Evolutionary conservation across 164 flowering plant genomes (phyloP), one percentile per base, ranked within the genome.

Genomic region (Umbellularia californica): DNA sequence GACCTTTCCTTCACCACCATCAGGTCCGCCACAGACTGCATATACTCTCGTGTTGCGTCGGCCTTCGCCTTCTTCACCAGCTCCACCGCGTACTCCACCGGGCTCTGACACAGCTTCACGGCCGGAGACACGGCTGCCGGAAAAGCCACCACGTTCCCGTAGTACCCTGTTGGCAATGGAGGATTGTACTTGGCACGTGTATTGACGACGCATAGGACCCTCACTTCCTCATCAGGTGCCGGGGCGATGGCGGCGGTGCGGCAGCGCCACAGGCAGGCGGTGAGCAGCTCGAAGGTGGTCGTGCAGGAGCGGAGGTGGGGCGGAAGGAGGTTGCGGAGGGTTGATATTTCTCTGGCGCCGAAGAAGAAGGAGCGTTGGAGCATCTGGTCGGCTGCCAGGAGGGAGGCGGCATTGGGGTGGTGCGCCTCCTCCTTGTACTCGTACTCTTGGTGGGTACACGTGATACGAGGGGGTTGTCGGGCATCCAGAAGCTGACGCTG

Each of bases 251-350:
- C 84, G 11, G 64, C 66, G 12, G 86, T 84, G 23, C 86, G 81
- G 74, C 84, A 80, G 25, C 77, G 55, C 86, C 86, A 84, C 4
- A 84, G 63, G 70, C 76, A 79, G 25, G 84, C 83, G 24, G 82
- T 71, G 10, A 84, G 75, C 47, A 84, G n/a, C 20, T 81, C 86
- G 50, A 81, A 81, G 24, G 23, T 68, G 41, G 81, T 68, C 33
- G 70, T 80, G 78, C 19, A 24, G 4, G 58, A 15, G 23, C 74
- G 72, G 47, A 75, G 73, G 63, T 72, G 70, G 6, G 66, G 27
- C 0, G 66, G 30, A 20, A 83, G 17, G 25, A 51, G 79, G 10
- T 52, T 5, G 0, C 82, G 64, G 1, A 83, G 58, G 17, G 79
- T 75, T 0, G 58, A 11, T 2, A 81, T 50, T 52, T 83, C 79